Conservation (phyloP, 208 protist species). For the Leishmania guyanensis region DNA sequence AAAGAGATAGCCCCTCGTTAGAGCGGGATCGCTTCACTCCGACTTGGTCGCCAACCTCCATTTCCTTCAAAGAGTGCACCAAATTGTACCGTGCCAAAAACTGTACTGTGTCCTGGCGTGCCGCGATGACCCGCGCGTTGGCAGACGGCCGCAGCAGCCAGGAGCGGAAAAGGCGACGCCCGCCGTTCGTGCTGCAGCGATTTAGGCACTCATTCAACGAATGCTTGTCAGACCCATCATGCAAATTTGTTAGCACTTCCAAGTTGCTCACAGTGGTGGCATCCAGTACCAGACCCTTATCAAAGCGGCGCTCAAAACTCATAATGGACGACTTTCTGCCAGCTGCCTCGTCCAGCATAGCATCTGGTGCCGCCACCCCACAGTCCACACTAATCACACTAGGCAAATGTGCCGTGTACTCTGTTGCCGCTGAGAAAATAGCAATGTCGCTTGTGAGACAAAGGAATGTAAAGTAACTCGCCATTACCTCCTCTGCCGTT, state of each 20-base stretch:
- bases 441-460: constrained; percentile 37
- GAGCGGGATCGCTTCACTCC: constrained; percentile 36
- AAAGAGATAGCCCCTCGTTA: constrained; percentile 13
- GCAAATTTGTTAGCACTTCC: constrained; percentile 81
- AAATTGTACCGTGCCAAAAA: constrained; percentile 50
- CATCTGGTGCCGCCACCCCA: background rate
- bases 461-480: constrained; percentile 53
- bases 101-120: constrained; percentile 60
- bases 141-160: constrained; percentile 86
- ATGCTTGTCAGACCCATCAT: constrained; percentile 67
- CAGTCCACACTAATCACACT: background rate
- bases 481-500: constrained; percentile 38
- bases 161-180: constrained; percentile 73
- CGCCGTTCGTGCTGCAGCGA: constrained; percentile 75
- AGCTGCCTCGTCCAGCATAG: no score
- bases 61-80: constrained; percentile 9
- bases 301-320: constrained; percentile 53
- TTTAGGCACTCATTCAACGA: constrained; percentile 76
- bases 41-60: constrained; percentile 13
- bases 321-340: constrained; percentile 25
- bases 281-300: constrained; percentile 74
- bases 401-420: constrained; percentile 58
- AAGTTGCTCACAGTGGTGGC: constrained; percentile 73
- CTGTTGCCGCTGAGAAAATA: constrained; percentile 48
- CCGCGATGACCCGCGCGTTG: constrained; percentile 53